Conservation (phyloP, 345 rosid genomes). For the Leavenworthia alabamica region DNA sequence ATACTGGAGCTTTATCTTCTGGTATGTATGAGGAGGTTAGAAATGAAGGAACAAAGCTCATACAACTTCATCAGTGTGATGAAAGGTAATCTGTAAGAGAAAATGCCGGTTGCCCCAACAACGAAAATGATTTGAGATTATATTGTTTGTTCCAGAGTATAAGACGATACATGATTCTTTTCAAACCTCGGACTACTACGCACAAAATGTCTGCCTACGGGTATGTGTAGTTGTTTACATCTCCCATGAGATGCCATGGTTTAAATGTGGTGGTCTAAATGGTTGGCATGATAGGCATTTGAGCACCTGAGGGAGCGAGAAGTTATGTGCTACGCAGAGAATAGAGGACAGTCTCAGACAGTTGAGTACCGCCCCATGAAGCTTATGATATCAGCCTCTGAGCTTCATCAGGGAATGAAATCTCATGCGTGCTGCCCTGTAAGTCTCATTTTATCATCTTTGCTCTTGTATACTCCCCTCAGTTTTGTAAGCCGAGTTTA, state of each 20-base stretch:
- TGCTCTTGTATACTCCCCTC: background rate
- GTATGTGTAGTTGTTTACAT: constrained; percentile 45
- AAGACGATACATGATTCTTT: constrained; percentile 67
- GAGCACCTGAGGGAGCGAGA: constrained; percentile 68
- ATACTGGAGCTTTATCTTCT: constrained; percentile 78
- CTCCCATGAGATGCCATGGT: constrained; percentile 4
- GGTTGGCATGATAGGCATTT: constrained; percentile 60
- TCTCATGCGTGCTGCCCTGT: constrained; percentile 84
- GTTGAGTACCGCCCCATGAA: constrained; percentile 66
- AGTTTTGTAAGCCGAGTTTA: background rate
- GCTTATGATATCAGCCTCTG: constrained; percentile 59
- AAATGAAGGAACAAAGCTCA: constrained; percentile 75
- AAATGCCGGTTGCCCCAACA: background rate
- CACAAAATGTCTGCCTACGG: constrained; percentile 63
- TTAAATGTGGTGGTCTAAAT: constrained; percentile 7
- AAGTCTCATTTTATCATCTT: constrained; percentile 31
- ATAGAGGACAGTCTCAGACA: constrained; percentile 55
- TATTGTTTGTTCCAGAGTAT: constrained; percentile 55
- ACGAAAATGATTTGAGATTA: background rate
- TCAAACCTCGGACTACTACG: constrained; percentile 67
- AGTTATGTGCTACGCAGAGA: constrained; percentile 57
- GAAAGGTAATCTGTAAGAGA: constrained; percentile 50
- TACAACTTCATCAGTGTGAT: constrained; percentile 78
- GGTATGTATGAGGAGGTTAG: constrained; percentile 82
- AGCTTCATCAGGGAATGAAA: constrained; percentile 68